These are phyloP conservation scores for Cucurbita argyrosperma DNA, from an alignment of 306 rosid species.

Conservation along the genomic window DNA sequence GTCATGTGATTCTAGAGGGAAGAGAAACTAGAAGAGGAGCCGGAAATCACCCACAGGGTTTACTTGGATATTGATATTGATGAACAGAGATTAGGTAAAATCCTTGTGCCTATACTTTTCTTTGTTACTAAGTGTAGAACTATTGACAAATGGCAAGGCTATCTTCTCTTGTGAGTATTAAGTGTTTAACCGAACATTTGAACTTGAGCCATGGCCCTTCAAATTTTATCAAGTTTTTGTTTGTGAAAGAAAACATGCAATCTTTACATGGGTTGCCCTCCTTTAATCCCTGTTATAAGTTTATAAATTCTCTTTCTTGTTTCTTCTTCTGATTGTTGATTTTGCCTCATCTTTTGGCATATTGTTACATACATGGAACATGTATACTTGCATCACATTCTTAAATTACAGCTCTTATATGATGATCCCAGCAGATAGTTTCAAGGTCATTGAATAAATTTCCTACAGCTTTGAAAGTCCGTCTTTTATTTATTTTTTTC, in stretches of 20 bases:
- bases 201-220: background rate
- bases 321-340: background rate
- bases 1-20: slow-evolving; percentile 26
- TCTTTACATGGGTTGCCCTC: background rate
- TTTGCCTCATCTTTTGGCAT: background rate
- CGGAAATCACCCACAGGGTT: slow-evolving; percentile 72
- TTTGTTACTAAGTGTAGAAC: background rate
- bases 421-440: background rate
- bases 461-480: background rate
- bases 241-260: background rate
- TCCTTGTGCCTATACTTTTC: background rate
- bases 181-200: background rate
- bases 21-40: slow-evolving; percentile 44
- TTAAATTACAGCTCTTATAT: background rate
- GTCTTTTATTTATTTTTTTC: background rate
- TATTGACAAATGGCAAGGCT: background rate
- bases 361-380: background rate
- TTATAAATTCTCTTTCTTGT: background rate
- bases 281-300: background rate
- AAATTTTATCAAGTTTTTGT: background rate
- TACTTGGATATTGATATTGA: slow-evolving; percentile 71
- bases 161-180: background rate
- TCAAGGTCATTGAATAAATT: background rate
- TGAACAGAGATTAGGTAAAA: slow-evolving; percentile 46
- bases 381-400: background rate